Evolutionary conservation across 2,329 filamentous ascomycete species (phyloP).

Genomic region (Trichoderma lentiforme): DNA sequence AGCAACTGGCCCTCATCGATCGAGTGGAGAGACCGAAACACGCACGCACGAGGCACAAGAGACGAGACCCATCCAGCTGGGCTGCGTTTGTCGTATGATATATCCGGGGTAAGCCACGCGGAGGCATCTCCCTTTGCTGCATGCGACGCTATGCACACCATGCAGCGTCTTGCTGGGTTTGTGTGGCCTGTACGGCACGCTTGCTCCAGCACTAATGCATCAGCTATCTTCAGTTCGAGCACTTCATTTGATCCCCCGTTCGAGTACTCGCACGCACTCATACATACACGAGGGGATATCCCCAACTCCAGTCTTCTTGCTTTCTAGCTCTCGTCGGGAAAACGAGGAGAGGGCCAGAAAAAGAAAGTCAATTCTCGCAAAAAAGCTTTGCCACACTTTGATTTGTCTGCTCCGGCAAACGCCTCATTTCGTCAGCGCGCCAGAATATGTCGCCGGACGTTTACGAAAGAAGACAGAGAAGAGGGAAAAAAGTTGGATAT

Average conservation of each 20-base stretch:
- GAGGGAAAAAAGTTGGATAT: not conserved
- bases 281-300: not conserved
- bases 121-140: conserved; percentile 9
- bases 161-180: not conserved
- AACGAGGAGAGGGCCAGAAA: not conserved
- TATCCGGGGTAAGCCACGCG: conserved; percentile 18
- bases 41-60: not conserved
- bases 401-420: not conserved
- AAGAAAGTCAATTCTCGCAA: conserved; percentile 3
- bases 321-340: not conserved
- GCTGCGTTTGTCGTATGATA: conserved; percentile 9
- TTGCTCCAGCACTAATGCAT: not conserved
- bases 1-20: not conserved
- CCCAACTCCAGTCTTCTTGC: not conserved
- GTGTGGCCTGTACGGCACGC: not conserved
- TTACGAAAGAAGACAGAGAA: not conserved
- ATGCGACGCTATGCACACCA: conserved; percentile 13
- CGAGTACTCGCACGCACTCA: too few relatives aligned
- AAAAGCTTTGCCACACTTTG: not conserved
- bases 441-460: not conserved
- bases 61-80: not conserved
- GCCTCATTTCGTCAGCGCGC: conserved; percentile 10
- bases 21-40: not conserved
- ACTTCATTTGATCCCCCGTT: not conserved
- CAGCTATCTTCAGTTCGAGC: not conserved